Conservation (phyloP, 225 moss, liverwort and hornwort genomes). For the Marchantia paleacea region DNA sequence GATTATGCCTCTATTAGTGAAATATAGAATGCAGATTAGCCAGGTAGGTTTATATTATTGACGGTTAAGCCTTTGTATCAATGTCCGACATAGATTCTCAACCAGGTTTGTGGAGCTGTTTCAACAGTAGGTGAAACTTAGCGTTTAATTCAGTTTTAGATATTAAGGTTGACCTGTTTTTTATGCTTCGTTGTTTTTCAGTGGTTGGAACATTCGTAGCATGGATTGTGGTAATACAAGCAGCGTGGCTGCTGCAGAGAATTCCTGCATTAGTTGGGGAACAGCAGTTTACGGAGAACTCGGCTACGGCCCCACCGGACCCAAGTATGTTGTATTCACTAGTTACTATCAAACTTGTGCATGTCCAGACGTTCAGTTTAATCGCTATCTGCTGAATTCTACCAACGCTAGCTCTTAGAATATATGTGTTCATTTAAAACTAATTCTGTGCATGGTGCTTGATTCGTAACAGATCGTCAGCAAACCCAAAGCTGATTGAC, state of each 20-base stretch:
- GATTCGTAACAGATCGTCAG: slow-evolving; percentile 60
- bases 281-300: slow-evolving; percentile 87
- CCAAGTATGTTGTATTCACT: slow-evolving; percentile 56
- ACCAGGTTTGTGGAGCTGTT: too few relatives aligned
- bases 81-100: too few relatives aligned
- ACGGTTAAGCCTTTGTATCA: too few relatives aligned
- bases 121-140: too few relatives aligned
- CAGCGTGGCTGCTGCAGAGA: slow-evolving; percentile 85
- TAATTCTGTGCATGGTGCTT: background rate
- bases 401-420: background rate
- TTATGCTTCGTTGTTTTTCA: slow-evolving; percentile 11
- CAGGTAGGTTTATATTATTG: too few relatives aligned
- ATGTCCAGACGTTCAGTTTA: background rate
- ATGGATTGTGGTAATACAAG: slow-evolving; percentile 85
- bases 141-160: too few relatives aligned
- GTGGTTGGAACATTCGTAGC: slow-evolving; percentile 94
- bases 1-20: too few relatives aligned
- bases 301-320: slow-evolving; percentile 84
- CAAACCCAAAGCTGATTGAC: slow-evolving; percentile 75
- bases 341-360: background rate
- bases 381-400: background rate
- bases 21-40: too few relatives aligned
- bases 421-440: background rate
- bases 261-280: slow-evolving; percentile 95
- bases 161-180: too few relatives aligned